phyloP scores from a whole-genome alignment of 257 asterid genomes.

The Euphrasia confusa region DNA sequence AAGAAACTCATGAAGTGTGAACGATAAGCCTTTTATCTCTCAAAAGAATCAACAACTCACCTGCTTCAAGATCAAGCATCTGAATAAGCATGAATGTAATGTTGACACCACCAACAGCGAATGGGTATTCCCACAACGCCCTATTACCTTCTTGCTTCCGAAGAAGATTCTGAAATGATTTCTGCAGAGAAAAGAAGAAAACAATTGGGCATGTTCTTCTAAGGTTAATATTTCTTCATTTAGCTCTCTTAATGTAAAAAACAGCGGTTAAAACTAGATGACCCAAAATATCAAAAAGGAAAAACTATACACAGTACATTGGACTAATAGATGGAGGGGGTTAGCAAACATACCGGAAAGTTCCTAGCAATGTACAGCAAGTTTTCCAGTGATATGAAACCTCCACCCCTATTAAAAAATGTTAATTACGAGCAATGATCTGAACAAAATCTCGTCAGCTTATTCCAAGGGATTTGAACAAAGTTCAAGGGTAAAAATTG shows the following conservation, averaged over 20 bases:
- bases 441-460: conserved; percentile 2
- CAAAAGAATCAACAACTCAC: conserved; percentile 32
- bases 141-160: conserved; percentile 92
- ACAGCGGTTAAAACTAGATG: neutral
- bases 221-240: conserved; percentile 12
- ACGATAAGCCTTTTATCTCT: conserved; percentile 7
- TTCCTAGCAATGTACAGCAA: conserved; percentile 79
- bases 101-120: conserved; percentile 99
- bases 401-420: conserved; percentile 72
- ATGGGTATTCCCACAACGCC: conserved; percentile 97
- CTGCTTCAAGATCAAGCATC: conserved; percentile 99
- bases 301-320: neutral
- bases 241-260: neutral
- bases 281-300: neutral
- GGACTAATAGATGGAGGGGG: conserved; percentile 21
- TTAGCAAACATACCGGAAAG: conserved; percentile 63
- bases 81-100: conserved; percentile 97
- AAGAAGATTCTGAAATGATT: conserved; percentile 94
- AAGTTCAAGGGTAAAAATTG: conserved; percentile 16
- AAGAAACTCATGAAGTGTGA: neutral
- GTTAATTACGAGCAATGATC: conserved; percentile 19
- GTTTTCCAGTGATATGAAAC: conserved; percentile 93
- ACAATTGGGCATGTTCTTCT: conserved; percentile 12
- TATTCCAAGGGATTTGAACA: conserved; percentile 13
- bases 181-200: conserved; percentile 39